Conservation (phyloP, 192 early-diverging fungal species). For the Kickxella alabastrina region DNA sequence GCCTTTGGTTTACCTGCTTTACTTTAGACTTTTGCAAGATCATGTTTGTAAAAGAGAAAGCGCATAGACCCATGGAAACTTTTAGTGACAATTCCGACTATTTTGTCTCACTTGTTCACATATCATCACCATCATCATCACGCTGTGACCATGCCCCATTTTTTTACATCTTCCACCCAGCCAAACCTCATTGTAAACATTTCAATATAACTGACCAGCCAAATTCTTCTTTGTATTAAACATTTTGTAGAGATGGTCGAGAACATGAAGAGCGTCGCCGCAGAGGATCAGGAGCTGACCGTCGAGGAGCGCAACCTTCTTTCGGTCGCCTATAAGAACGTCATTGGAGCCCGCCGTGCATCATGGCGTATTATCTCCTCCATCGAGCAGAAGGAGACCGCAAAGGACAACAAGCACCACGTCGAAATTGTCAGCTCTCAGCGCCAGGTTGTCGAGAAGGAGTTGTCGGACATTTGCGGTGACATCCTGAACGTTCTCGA, state of each 20-base stretch:
- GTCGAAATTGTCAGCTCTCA: constrained; percentile 88
- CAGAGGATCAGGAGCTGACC: constrained; percentile 64
- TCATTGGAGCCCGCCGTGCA: constrained; percentile 94
- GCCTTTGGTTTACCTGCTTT: too few relatives aligned
- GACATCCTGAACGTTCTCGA: constrained; percentile 91
- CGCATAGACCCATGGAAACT: too few relatives aligned
- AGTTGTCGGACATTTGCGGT: constrained; percentile 90
- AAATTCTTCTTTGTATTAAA: constrained; percentile 36
- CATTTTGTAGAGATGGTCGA: constrained; percentile 77
- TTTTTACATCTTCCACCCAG: not conserved
- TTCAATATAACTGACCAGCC: too few relatives aligned
- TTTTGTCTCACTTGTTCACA: too few relatives aligned
- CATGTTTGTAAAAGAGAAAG: too few relatives aligned
- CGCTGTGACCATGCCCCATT: too few relatives aligned
- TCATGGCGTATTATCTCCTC: constrained; percentile 97
- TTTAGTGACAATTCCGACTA: too few relatives aligned
- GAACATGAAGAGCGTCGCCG: constrained; percentile 69
- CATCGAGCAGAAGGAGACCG: constrained; percentile 94
- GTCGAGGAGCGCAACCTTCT: constrained; percentile 98
- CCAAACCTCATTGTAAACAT: not conserved
- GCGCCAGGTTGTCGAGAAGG: constrained; percentile 88
- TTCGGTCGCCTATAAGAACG: constrained; percentile 98
- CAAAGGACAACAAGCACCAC: constrained; percentile 74
- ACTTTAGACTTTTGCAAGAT: too few relatives aligned
- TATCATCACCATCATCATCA: too few relatives aligned